These are phyloP conservation scores for Rosa chinensis DNA, from an alignment of 306 rosid genomes.

Conservation along the genomic window DNA sequence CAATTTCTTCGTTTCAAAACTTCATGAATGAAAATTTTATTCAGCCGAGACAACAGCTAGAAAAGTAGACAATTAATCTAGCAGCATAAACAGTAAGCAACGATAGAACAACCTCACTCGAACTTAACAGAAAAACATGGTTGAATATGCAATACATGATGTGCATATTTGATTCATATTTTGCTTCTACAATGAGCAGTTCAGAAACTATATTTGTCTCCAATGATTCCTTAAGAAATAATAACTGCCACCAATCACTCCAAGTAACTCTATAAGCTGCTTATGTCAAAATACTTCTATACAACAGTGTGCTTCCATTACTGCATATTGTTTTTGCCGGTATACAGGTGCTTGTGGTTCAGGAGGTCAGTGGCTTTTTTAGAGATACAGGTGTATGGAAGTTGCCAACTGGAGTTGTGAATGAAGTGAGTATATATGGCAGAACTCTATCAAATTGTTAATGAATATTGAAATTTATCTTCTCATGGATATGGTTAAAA, in stretches of 20 bases:
- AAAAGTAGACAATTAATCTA: too few relatives aligned
- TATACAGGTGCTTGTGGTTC: constrained; percentile 76
- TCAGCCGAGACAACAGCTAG: background rate
- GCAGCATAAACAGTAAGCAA: background rate
- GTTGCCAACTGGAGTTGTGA: constrained; percentile 75
- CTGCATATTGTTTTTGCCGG: background rate
- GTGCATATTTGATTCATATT: too few relatives aligned
- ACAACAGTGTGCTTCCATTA: background rate
- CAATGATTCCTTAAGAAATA: background rate
- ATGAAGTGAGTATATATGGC: constrained; percentile 51
- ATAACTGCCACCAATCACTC: too few relatives aligned
- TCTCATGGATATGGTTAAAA: background rate
- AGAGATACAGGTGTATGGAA: constrained; percentile 70
- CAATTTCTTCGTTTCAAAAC: too few relatives aligned
- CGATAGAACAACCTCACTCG: background rate
- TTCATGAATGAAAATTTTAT: background rate
- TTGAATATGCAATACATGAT: too few relatives aligned
- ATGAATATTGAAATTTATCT: background rate
- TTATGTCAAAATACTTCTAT: background rate
- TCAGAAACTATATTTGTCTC: background rate
- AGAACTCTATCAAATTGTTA: background rate
- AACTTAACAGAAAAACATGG: background rate
- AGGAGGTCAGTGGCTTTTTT: constrained; percentile 60
- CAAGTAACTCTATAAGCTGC: background rate
- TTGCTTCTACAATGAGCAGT: background rate